Conservation (phyloP, 345 rosid genomes). For the Eucalyptus regnans region DNA sequence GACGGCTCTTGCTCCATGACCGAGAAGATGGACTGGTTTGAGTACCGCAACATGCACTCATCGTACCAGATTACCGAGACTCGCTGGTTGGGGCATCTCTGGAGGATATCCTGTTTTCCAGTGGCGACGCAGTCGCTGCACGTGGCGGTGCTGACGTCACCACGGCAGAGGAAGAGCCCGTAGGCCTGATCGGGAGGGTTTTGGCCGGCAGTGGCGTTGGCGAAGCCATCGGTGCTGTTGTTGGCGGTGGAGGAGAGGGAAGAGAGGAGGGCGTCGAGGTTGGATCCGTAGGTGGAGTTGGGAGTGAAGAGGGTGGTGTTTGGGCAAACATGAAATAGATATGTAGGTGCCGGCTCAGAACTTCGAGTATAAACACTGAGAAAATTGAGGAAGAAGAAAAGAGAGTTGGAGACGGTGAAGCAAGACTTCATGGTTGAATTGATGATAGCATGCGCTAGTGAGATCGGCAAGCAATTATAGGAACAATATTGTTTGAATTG, state of each 20-base stretch:
- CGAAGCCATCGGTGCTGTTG: neutral
- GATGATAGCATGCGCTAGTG: no score
- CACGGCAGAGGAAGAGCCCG: slow-evolving; percentile 16
- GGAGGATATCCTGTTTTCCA: neutral
- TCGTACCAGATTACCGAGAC: accelerated
- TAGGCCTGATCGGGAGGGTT: neutral
- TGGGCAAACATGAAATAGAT: accelerated
- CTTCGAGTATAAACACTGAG: no score
- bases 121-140: neutral
- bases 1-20: neutral
- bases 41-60: neutral
- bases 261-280: slow-evolving; percentile 11
- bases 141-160: neutral
- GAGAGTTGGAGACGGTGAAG: no score
- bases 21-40: accelerated
- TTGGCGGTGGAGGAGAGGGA: slow-evolving; percentile 5
- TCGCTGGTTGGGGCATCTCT: slow-evolving; percentile 3
- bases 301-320: neutral
- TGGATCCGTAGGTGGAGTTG: slow-evolving; percentile 6
- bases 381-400: no score
- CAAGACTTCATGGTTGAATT: no score
- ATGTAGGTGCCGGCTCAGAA: no score
- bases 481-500: no score
- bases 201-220: neutral
- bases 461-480: no score